These are phyloP conservation scores for Cerrena zonata DNA, from an alignment of 1,284 basidiomycete species.

Conservation along the genomic window DNA sequence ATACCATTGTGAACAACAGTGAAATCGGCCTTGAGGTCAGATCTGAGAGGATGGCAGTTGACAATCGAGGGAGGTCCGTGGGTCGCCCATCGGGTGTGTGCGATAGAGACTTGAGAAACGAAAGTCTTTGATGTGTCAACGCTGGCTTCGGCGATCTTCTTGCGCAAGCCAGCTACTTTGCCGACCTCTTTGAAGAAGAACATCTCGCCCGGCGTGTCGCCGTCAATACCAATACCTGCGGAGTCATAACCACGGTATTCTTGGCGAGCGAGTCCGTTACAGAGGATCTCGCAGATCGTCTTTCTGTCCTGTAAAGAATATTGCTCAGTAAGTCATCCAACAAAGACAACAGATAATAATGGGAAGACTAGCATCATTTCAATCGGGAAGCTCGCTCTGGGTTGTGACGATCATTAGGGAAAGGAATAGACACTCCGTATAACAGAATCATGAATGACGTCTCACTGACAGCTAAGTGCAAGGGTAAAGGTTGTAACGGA, in stretches of 20 bases:
- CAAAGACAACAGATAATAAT: too few species aligned
- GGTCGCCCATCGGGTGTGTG: conserved; percentile 99
- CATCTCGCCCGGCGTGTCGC: conserved; percentile 76
- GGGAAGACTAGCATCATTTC: too few species aligned
- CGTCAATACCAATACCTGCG: conserved; percentile 92
- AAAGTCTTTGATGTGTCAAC: conserved; percentile 81
- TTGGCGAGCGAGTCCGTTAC: conserved; percentile 87
- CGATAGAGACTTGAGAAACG: conserved; percentile 90
- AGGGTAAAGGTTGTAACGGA: too few species aligned
- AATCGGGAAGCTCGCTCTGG: too few species aligned
- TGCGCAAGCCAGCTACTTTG: conserved; percentile 91
- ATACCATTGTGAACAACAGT: conserved; percentile 98
- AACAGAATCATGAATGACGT: too few species aligned
- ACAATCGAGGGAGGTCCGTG: conserved; percentile 84
- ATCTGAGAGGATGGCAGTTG: conserved; percentile 96
- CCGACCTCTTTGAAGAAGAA: conserved; percentile 97
- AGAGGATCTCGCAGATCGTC: conserved; percentile 87
- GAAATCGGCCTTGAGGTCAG: conserved; percentile 81
- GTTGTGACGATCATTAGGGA: too few species aligned
- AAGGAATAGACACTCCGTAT: too few species aligned
- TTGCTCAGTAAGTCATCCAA: too few species aligned
- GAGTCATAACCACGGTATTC: conserved; percentile 99
- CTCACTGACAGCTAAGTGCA: too few species aligned
- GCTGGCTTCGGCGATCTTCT: conserved; percentile 77
- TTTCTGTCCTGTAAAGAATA: conserved; percentile 82